Base-by-base conservation (phyloP, 768 basidiomycete genomes). In the Astraeus odoratus region DNA sequence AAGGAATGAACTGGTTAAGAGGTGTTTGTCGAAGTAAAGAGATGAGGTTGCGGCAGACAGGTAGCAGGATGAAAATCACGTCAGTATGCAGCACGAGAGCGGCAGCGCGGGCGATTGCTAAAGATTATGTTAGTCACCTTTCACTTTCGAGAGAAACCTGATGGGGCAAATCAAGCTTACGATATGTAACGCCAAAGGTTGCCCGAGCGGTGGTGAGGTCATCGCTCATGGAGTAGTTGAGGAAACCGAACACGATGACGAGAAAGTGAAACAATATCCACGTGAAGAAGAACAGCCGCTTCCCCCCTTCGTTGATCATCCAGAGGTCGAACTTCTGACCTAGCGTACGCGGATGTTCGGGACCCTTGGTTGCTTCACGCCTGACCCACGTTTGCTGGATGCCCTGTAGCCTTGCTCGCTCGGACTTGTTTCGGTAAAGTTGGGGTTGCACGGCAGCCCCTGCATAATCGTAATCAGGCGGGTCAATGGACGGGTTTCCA, bases 251-350 rank as follows among this genome's bases (percentile, higher is more conserved):
- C 31, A 73, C 71, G 44, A 81, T 76, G 42, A 92, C 88, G 26
- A 94, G 66, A 30, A 81, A 48, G 51, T 97, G 93, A 25, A 95
- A 74, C 62, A 90, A 67, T 41, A 94, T 68, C 80, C 86, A 96
- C 50, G 80, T 63, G 44, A 67, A 75, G 67, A 94, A 89, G 72
- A 93, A 90, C 30, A 94, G 54, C 43, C 77, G 73, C 35, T 76
- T 75, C 12, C 85, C 80, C 56, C 93, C 93, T 59, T 94, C 92
- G 60, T 94, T 93, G 63, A 93, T 89, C 85, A 91, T 86, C 92
- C 92, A 95, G n/a, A 80, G 55, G 52, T 75, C 72, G 55, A 77
- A 73, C 52, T 63, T 75, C 54, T 80, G 73, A 35, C 56, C 54
- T 37, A 67, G 58, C 3, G 71, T 68, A 42, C 54, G 63, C 25